These are phyloP conservation scores for Escovopsis sp. DNA, from an alignment of 2,329 filamentous ascomycete genomes.

Conservation along the genomic window DNA sequence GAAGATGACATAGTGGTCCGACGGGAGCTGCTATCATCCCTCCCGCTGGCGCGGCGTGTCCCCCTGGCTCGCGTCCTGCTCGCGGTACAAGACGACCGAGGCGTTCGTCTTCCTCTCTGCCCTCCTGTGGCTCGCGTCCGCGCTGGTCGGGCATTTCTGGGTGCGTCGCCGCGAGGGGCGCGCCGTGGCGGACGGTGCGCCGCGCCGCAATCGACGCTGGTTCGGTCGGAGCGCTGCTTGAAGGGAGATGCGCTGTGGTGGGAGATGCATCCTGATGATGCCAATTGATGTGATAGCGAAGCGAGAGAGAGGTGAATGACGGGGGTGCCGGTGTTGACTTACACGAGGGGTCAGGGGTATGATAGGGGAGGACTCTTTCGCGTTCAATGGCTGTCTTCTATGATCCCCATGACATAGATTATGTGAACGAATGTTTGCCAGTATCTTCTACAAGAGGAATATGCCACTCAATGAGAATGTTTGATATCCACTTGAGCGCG, in stretches of 20 bases:
- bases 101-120: conserved; percentile 60
- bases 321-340: too few relatives aligned
- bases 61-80: conserved; percentile 36
- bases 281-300: neutral
- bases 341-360: neutral
- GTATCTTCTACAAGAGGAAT: too few relatives aligned
- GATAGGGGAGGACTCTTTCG: neutral
- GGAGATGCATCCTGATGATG: neutral
- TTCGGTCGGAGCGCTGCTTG: conserved; percentile 29
- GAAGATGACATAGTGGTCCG: conserved; percentile 20
- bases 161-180: conserved; percentile 26
- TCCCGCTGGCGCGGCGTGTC: conserved; percentile 46
- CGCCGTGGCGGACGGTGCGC: conserved; percentile 17
- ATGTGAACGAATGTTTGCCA: too few relatives aligned
- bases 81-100: conserved; percentile 54
- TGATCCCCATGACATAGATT: too few relatives aligned
- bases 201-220: conserved; percentile 25
- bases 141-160: conserved; percentile 42
- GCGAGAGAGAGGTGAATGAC: neutral
- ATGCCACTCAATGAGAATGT: too few relatives aligned
- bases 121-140: conserved; percentile 54
- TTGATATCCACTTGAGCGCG: too few relatives aligned
- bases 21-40: conserved; percentile 36
- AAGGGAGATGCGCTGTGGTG: conserved; percentile 1
- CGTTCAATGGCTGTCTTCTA: too few relatives aligned